These are phyloP conservation scores for Fraxinus sp. DNA, from an alignment of 305 asterid genomes.

Conservation along the genomic window DNA sequence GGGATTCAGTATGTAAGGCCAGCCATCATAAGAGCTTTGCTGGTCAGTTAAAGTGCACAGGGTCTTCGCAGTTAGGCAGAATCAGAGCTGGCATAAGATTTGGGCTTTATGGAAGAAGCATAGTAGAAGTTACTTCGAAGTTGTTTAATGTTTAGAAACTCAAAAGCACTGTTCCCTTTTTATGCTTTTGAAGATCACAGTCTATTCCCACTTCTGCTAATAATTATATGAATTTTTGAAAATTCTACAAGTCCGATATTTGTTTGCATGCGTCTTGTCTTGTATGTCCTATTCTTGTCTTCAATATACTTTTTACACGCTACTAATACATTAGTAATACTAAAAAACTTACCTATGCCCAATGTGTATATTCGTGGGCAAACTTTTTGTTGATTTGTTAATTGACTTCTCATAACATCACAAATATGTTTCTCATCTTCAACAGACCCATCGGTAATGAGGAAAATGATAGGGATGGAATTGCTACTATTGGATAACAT, in stretches of 20 bases:
- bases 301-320: background rate
- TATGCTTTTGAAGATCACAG: background rate
- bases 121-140: background rate
- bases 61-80: background rate
- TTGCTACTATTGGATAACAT: slow-evolving; percentile 53
- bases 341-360: slow-evolving; percentile 56
- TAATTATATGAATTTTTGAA: background rate
- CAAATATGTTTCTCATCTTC: slow-evolving; percentile 78
- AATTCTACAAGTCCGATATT: background rate
- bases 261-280: background rate
- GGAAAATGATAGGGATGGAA: slow-evolving; percentile 58
- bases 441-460: slow-evolving; percentile 84
- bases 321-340: background rate
- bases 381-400: slow-evolving; percentile 37
- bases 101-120: background rate
- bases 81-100: background rate
- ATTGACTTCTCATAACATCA: slow-evolving; percentile 48
- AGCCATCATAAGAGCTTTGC: background rate
- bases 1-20: background rate
- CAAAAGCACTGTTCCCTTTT: background rate
- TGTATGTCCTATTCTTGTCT: background rate
- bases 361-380: slow-evolving; percentile 70
- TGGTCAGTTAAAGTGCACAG: background rate
- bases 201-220: background rate
- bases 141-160: background rate